phyloP scores from a whole-genome alignment of 768 basidiomycete species.

The Collybia mongolica region DNA sequence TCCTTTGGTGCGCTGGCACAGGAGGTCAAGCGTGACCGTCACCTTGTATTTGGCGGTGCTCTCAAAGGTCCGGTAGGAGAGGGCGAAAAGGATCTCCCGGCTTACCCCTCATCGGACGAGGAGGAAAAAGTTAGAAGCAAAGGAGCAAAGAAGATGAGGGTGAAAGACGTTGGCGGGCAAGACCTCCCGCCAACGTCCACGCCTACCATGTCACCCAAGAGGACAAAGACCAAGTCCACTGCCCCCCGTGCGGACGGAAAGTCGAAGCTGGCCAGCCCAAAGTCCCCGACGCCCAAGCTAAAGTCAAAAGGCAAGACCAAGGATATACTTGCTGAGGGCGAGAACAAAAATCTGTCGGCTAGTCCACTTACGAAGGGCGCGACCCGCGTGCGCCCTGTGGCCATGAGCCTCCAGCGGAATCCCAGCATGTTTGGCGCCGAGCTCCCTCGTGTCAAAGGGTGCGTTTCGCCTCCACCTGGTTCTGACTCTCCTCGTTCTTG shows the following conservation, averaged over 20 bases:
- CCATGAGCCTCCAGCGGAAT: constrained; percentile 55
- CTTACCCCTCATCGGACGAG: constrained; percentile 68
- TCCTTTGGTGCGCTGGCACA: constrained; percentile 48
- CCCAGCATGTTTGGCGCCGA: constrained; percentile 70
- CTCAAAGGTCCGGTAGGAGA: constrained; percentile 16
- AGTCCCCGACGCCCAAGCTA: constrained; percentile 21
- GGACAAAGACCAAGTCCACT: constrained; percentile 18
- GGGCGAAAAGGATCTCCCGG: constrained; percentile 31
- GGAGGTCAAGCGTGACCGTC: constrained; percentile 20
- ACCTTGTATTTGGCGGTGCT: constrained; percentile 8
- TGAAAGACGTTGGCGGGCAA: constrained; percentile 19
- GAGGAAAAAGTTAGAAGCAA: constrained; percentile 66
- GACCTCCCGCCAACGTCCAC: constrained; percentile 15
- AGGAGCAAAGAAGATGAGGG: constrained; percentile 62
- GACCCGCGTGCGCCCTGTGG: constrained; percentile 17
- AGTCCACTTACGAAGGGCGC: constrained; percentile 2
- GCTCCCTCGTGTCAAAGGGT: constrained; percentile 36
- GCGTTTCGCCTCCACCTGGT: constrained; percentile 9
- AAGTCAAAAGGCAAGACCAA: constrained; percentile 3
- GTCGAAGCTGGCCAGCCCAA: constrained; percentile 17
- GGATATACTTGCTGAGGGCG: constrained; percentile 1
- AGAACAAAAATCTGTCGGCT: not conserved
- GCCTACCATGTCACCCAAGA: constrained; percentile 17
- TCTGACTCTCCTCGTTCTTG: constrained; percentile 8
- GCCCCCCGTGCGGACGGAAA: constrained; percentile 12